Conservation (phyloP, 768 basidiomycete species). For the Phanerochaete carnosa region DNA sequence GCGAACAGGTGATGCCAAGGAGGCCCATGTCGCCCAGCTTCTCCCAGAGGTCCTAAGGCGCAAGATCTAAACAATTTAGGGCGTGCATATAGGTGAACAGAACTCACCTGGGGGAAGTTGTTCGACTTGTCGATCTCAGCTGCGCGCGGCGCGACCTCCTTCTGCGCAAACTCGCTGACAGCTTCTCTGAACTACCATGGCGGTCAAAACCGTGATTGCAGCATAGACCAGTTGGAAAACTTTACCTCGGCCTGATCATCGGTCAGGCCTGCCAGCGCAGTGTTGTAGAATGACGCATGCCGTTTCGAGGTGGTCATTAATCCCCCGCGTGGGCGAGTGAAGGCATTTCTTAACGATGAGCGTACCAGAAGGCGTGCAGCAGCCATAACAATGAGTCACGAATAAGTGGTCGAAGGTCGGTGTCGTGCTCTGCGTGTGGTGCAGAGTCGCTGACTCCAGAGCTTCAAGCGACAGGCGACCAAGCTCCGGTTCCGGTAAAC, state of each 20-base stretch:
- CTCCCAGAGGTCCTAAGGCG: conserved; percentile 72
- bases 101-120: conserved; percentile 67
- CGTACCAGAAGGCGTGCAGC: neutral
- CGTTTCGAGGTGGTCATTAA: conserved; percentile 6
- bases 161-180: conserved; percentile 74
- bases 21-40: conserved; percentile 92
- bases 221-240: neutral
- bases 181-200: conserved; percentile 70
- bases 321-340: neutral
- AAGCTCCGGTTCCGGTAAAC: too few species aligned
- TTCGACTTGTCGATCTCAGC: conserved; percentile 85
- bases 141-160: conserved; percentile 82
- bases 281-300: conserved; percentile 59
- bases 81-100: neutral
- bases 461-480: too few species aligned
- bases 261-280: conserved; percentile 70
- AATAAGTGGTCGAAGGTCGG: too few species aligned
- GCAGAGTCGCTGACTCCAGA: too few species aligned
- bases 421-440: too few species aligned
- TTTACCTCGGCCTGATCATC: conserved; percentile 79
- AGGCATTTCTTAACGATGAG: neutral
- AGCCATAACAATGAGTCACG: too few species aligned
- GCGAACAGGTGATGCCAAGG: conserved; percentile 80
- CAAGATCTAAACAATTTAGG: neutral
- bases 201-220: neutral